Evolutionary conservation across 2,329 filamentous ascomycete genomes (phyloP), one percentile per base, ranked within the genome.

Genomic region (Xylaria sp.): DNA sequence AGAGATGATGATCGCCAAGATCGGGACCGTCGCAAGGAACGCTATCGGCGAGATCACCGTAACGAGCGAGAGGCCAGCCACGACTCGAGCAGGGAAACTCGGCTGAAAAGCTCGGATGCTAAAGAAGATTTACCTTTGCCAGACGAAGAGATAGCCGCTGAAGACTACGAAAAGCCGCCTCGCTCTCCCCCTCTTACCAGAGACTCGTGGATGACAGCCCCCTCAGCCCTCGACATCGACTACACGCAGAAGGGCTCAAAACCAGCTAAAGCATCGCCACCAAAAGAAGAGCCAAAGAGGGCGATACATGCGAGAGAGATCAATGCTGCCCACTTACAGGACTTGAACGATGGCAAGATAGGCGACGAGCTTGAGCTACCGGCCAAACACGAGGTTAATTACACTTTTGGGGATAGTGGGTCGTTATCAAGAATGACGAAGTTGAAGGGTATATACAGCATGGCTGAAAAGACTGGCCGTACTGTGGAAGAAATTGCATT

Each of bases 371-470:
- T 88, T 10, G 82, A 85, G 25, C 79, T 87, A 6, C 84, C 86
- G 1, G 83, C 85, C 0, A 81, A 88, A 53, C 84, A 89, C 62
- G 87, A 92, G 65, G 88, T 97, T 9, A 84, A 88, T 66, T 99
- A 98, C 78, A 92, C 84, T 0, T 97, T 99, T 79, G 96, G 97
- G 21, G 96, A 99, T 78, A 83, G 88, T 6, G 95, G 96, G 0
- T 95, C 94, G 16, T 89, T 93, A 75, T 99, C 97, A 96, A 91
- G 97, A 59, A 97, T 99, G 94, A 97, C 92, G 5, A 98, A 94
- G 79, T 87, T 99, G 37, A 94, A 92, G 72, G 92, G 90, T 12
- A 93, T 97, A 1, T 97, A 97, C 79, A 87, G 88, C 29, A 87
- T 91, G 63, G 93, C 94, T 0, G 86, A 97, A 73, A 91, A 96